Evolutionary conservation across 495 filamentous ascomycete genomes (phyloP), one percentile per base, ranked within the genome.

Genomic region (Barbatosphaeria neglecta): DNA sequence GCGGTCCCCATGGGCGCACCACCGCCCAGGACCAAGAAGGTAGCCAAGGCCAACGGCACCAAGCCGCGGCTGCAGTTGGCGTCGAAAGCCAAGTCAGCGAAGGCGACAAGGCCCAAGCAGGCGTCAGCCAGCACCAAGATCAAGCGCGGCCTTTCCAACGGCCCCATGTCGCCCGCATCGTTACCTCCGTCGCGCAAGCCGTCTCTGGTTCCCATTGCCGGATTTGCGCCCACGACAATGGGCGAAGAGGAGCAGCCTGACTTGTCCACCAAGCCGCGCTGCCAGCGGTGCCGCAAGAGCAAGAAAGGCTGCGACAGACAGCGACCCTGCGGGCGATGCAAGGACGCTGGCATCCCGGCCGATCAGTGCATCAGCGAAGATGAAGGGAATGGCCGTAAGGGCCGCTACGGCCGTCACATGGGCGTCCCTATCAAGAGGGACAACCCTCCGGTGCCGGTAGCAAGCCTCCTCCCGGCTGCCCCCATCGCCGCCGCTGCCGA

Each of bases 231-330:
- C 45, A 78, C 80, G 50, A 75, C 77, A 51, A 49, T 54, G 10
- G 79, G 89, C 41, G 84, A 78, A 40, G 80, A 79, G 4, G 92
- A 95, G 50, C 86, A 94, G 37, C 87, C 93, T 41, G 89, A 95
- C 52, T 69, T 95, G 17, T 93, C 87, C 1, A 87, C 84, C 31
- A 95, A 96, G 66, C 92, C 92, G 23, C 90, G 92, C 52, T 98
- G 92, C 73, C 92, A 97, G 61, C 86, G 92, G 39, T 98, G 92
- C 72, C 83, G 92, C 50, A 97, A 97, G 77, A 96, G 90, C 63
- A 98, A 98, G 75, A 98, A 98, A 67, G 92, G 92, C 6, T 98
- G 92, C 60, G 93, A 98, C 70, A 82, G 92, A 45, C 89, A 95
- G 58, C 81, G 92, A 35, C 92, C 92, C 10, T 98, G 92, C 58